A percentile compares a stretch with the other conserved stretches of the same genome.
Evolutionary conservation across 1,284 basidiomycete species (phyloP).

Genomic region (Apiotrichum montevideense): DNA sequence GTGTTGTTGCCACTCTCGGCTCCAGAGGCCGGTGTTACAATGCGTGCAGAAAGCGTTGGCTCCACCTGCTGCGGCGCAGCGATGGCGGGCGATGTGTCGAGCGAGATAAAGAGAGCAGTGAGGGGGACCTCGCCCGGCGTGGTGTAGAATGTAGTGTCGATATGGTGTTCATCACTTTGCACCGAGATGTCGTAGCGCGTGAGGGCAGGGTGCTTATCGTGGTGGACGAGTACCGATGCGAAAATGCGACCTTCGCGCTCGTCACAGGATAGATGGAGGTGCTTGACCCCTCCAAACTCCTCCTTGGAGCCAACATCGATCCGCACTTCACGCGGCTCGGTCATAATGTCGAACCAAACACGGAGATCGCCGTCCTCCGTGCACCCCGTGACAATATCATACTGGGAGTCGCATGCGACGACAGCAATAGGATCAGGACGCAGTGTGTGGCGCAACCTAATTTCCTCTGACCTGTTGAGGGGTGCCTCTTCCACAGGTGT

Average conservation of each 20-base stretch:
- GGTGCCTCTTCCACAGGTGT: slow-evolving; percentile 17
- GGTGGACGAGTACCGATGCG: slow-evolving; percentile 29
- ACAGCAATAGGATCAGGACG: slow-evolving; percentile 32
- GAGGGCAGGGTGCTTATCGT: slow-evolving; percentile 21
- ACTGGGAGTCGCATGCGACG: slow-evolving; percentile 24
- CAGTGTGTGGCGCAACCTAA: slow-evolving; percentile 25
- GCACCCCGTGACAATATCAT: slow-evolving; percentile 33
- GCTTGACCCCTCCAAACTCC: slow-evolving; percentile 21
- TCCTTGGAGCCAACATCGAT: slow-evolving; percentile 31
- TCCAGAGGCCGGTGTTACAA: slow-evolving; percentile 11
- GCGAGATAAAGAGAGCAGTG: slow-evolving; percentile 13
- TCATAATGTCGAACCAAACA: slow-evolving; percentile 25
- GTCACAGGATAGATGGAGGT: slow-evolving; percentile 20
- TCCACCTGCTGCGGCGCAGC: slow-evolving; percentile 11
- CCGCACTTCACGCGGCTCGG: slow-evolving; percentile 19
- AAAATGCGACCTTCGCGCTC: background rate
- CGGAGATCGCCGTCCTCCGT: slow-evolving; percentile 39
- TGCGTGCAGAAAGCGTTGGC: slow-evolving; percentile 10
- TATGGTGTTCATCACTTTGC: background rate
- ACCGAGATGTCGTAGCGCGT: slow-evolving; percentile 27
- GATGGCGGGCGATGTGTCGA: slow-evolving; percentile 20
- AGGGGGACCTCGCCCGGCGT: slow-evolving; percentile 18
- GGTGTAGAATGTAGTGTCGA: slow-evolving; percentile 14
- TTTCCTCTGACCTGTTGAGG: slow-evolving; percentile 29
- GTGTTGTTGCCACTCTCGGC: slow-evolving; percentile 4